A percentile compares a stretch with the other conserved stretches of the same genome.
Conservation (phyloP, 169 alveolate genomes). For the Cryptosporidium andersoni region DNA sequence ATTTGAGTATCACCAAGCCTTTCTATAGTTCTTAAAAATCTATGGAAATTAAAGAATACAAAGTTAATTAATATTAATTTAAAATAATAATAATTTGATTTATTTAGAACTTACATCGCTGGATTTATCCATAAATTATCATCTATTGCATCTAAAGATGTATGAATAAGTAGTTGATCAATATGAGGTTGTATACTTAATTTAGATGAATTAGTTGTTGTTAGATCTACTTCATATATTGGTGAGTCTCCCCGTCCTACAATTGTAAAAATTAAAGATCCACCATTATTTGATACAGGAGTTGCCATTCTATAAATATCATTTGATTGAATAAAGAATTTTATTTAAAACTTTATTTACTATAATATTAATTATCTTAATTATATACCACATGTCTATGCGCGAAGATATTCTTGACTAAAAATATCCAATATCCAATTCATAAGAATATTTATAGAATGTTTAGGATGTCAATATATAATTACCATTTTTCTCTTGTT, state of each 20-base stretch:
- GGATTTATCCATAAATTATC: constrained; percentile 64
- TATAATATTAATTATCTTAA: no score
- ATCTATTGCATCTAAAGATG: constrained; percentile 64
- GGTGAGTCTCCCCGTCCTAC: constrained; percentile 64
- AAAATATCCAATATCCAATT: no score
- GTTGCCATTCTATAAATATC: not conserved
- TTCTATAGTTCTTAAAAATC: constrained; percentile 54
- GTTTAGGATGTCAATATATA: not conserved
- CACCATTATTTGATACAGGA: constrained; percentile 6
- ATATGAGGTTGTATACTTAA: constrained; percentile 23
- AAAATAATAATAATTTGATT: not conserved
- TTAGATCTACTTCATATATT: constrained; percentile 52
- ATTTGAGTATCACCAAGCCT: constrained; percentile 63
- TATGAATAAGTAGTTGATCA: constrained; percentile 47
- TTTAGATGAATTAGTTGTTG: constrained; percentile 27
- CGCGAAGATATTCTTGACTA: not conserved
- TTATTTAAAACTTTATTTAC: no score
- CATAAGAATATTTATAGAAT: no score
- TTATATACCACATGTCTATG: no score
- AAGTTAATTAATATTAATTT: not conserved
- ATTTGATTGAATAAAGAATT: no score
- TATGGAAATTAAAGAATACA: not conserved
- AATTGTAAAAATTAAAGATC: constrained; percentile 57
- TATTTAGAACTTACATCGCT: constrained; percentile 46
- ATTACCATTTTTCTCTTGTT: not conserved